Conservation (phyloP, 2,329 filamentous ascomycete genomes). For the Trichoderma atrobrunneum region DNA sequence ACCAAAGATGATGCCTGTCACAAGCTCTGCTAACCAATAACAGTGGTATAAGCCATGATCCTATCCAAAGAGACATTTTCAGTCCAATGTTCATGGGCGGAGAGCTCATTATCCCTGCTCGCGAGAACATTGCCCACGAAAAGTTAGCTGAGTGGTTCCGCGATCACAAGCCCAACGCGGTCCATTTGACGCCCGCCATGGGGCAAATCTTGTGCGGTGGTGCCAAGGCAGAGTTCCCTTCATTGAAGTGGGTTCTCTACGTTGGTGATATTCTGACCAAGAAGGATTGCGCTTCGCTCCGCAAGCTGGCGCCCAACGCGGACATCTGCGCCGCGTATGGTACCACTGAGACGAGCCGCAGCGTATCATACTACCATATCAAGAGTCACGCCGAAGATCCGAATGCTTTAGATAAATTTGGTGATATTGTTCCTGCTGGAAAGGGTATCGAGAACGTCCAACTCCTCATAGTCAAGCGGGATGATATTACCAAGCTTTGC, state of each 20-base stretch:
- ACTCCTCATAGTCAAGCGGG: slow-evolving; percentile 75
- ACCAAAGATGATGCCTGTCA: neutral
- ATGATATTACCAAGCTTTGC: slow-evolving; percentile 66
- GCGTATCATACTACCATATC: slow-evolving; percentile 68
- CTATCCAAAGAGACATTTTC: slow-evolving; percentile 70
- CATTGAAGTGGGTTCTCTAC: slow-evolving; percentile 78
- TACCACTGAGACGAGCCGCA: slow-evolving; percentile 78
- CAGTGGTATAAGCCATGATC: slow-evolving; percentile 64
- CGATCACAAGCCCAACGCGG: slow-evolving; percentile 70
- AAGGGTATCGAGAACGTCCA: slow-evolving; percentile 88
- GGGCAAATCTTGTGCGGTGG: slow-evolving; percentile 90
- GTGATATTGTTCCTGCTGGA: slow-evolving; percentile 77
- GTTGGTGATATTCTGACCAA: slow-evolving; percentile 89
- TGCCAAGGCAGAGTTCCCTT: slow-evolving; percentile 71
- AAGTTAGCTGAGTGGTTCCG: slow-evolving; percentile 83
- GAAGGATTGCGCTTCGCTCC: slow-evolving; percentile 74
- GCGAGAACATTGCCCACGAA: slow-evolving; percentile 84
- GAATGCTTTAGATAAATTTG: slow-evolving; percentile 40
- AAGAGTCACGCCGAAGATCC: slow-evolving; percentile 65
- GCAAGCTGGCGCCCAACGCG: slow-evolving; percentile 71
- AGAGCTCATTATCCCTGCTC: slow-evolving; percentile 71
- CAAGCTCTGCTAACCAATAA: slow-evolving; percentile 21
- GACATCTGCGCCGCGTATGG: slow-evolving; percentile 84
- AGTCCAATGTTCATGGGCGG: slow-evolving; percentile 86
- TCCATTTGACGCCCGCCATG: slow-evolving; percentile 94